Evolutionary conservation across 495 filamentous ascomycete species (phyloP), one percentile per base, ranked within the genome.

Genomic region (Barbatosphaeria neglecta): DNA sequence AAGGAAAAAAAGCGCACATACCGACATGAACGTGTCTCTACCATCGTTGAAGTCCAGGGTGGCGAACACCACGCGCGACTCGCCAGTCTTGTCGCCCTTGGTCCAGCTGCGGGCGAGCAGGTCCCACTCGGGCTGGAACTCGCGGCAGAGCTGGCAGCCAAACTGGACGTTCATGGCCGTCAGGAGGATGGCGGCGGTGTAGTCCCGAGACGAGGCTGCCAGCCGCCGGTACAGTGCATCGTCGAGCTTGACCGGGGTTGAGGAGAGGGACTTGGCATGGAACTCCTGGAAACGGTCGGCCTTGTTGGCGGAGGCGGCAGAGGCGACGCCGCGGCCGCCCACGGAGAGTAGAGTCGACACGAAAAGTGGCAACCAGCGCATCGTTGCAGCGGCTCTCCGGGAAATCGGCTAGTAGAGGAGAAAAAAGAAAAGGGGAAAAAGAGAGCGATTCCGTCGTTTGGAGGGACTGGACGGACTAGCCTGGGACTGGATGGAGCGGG

Each of bases 51-150:
- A 99, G 55, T 99, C 92, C 50, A 97, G 70, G 13, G 88, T 93
- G 24, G 79, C 86, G 67, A 87, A 94, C 42, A 95, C 57, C 45
- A 94, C 52, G 45, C 84, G 73, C 31, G 85, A 78, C 22, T 82
- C 81, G 35, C 78, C 83, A 25, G 71, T 62, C 66, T 83, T 86
- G 62, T 88, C 80, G 2, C 84, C 87, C 58, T 80, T 84, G 49
- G 73, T 74, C 92, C 92, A 99, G 69, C 87, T 93, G 59, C 77
- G 84, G 15, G 78, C 75, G 25, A 99, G 75, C 19, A 99, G 62
- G 20, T 95, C 86, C 83, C 88, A 99, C 66, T 99, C 93, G 1
- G 92, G 84, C 58, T 92, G 82, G 65, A 97, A 95, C 45, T 93
- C 85, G 28, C 79, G 76, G 61, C 92, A 99, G 40, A 96, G 72